These are phyloP conservation scores for Metrosideros polymorpha DNA, from an alignment of 441 rosid species.

Conservation along the genomic window DNA sequence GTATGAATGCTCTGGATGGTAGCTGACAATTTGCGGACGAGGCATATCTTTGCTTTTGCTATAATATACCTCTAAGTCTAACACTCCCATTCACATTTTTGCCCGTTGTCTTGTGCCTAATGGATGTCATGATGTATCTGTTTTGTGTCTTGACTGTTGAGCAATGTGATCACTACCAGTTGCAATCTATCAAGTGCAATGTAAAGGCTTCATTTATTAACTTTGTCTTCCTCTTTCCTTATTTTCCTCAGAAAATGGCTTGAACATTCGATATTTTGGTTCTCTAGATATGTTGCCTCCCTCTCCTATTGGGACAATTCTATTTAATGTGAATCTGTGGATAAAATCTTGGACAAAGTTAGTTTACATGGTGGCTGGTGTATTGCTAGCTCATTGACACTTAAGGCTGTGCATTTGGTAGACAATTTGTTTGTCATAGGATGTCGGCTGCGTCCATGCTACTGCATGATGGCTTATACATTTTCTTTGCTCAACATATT, in stretches of 20 bases:
- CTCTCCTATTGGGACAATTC: background rate
- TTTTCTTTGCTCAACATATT: conserved; percentile 17
- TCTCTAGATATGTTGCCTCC: background rate
- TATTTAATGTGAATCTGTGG: background rate
- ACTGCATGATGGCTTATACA: background rate
- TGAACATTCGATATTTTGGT: background rate
- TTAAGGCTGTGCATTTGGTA: background rate
- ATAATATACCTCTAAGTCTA: background rate
- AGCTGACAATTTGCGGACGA: background rate
- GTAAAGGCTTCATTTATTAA: background rate
- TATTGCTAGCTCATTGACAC: background rate
- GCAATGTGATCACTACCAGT: background rate
- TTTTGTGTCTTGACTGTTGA: background rate
- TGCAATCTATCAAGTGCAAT: background rate
- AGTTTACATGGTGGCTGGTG: background rate
- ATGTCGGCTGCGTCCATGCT: background rate
- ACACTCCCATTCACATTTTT: background rate
- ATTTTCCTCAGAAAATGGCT: background rate
- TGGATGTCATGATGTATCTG: background rate
- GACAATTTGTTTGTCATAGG: background rate
- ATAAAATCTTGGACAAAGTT: background rate
- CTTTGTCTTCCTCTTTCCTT: background rate
- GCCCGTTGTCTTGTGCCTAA: background rate
- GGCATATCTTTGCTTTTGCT: background rate
- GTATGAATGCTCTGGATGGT: background rate